Percentiles rank a stretch among this genome's conserved stretches.
These are phyloP conservation scores for Gigaspora rosea DNA, from an alignment of 192 early-diverging fungal species.

Conservation along the genomic window DNA sequence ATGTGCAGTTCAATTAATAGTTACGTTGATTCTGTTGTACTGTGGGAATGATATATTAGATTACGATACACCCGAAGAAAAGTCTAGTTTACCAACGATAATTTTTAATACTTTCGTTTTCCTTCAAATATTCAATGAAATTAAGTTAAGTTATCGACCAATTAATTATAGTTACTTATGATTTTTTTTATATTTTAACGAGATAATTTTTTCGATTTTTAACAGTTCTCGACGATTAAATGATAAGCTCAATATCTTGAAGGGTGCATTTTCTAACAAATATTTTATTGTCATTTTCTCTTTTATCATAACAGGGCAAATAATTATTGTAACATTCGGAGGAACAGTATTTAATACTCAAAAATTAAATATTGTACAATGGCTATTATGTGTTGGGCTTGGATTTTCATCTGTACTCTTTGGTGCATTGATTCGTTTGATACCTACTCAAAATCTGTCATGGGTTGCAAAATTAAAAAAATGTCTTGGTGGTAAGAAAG, in stretches of 20 bases:
- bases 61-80: conserved; percentile 41
- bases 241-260: conserved; percentile 85
- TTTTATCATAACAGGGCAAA: conserved; percentile 76
- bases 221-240: conserved; percentile 67
- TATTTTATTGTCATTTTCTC: conserved; percentile 81
- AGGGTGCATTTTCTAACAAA: conserved; percentile 70
- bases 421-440: too few species aligned
- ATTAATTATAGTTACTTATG: too few species aligned
- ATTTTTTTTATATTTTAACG: too few species aligned
- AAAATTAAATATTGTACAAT: conserved; percentile 67
- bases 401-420: conserved; percentile 83
- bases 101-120: conserved; percentile 94
- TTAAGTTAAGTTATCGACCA: conserved; percentile 36
- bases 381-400: conserved; percentile 78
- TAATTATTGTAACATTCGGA: conserved; percentile 89
- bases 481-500: too few species aligned
- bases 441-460: too few species aligned
- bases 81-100: conserved; percentile 64
- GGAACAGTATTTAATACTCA: conserved; percentile 80
- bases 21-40: conserved; percentile 75
- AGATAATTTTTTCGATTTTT: too few species aligned
- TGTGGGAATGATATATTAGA: conserved; percentile 60
- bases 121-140: conserved; percentile 81
- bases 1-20: conserved; percentile 81
- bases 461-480: too few species aligned